These are phyloP conservation scores for Jaltomata sinuosa DNA, from an alignment of 257 asterid species.

Conservation along the genomic window DNA sequence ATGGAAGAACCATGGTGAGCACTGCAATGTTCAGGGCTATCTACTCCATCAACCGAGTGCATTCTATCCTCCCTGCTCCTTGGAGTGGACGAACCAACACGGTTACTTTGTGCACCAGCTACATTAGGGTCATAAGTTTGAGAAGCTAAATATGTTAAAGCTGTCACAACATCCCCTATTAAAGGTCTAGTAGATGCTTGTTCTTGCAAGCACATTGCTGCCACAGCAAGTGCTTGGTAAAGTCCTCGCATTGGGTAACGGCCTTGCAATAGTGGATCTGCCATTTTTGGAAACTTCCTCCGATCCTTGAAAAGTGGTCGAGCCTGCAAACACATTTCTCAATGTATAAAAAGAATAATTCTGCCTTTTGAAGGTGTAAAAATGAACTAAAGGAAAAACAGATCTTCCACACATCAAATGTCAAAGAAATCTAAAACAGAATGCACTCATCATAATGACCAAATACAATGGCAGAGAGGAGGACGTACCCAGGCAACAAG, in stretches of 20 bases:
- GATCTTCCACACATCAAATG: not conserved
- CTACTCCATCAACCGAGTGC: conserved; percentile 38
- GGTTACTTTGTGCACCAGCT: conserved; percentile 27
- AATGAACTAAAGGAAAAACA: not conserved
- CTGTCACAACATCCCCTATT: conserved; percentile 87
- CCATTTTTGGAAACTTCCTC: conserved; percentile 79
- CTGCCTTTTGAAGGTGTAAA: not conserved
- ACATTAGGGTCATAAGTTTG: conserved; percentile 67
- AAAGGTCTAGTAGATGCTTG: conserved; percentile 86
- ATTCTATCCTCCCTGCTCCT: conserved; percentile 57
- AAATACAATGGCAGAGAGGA: not conserved
- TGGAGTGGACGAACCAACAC: conserved; percentile 53
- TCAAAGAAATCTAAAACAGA: not conserved
- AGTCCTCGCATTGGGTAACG: conserved; percentile 84
- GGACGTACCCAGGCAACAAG: conserved; percentile 84
- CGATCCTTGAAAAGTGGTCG: conserved; percentile 83
- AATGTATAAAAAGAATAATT: not conserved
- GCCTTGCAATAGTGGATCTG: conserved; percentile 83
- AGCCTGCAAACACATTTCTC: conserved; percentile 43
- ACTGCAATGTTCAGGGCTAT: conserved; percentile 28
- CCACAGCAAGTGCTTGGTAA: conserved; percentile 86
- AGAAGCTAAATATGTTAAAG: conserved; percentile 65
- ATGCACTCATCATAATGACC: not conserved
- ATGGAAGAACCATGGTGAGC: conserved; percentile 46
- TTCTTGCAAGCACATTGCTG: conserved; percentile 98